Percentiles rank a stretch among this genome's conserved stretches.
phyloP scores from a whole-genome alignment of 163 green algal genomes.

The Coccomyxa subellipsoidea region DNA sequence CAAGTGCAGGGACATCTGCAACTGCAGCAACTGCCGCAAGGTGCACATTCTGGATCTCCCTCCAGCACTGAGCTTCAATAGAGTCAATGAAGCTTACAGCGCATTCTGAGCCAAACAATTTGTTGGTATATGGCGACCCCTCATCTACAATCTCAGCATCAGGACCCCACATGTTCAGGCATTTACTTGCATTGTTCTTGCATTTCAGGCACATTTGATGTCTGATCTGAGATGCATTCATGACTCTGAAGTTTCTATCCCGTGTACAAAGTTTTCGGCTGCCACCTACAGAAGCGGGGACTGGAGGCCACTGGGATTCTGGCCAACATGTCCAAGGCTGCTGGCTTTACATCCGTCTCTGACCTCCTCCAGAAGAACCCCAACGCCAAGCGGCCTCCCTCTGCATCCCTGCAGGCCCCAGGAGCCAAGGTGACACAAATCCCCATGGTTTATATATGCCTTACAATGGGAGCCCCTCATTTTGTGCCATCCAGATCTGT shows the following conservation, averaged over 20 bases:
- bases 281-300: slow-evolving; percentile 38
- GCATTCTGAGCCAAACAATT: too few species aligned
- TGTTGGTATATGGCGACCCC: too few species aligned
- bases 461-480: background rate
- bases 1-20: slow-evolving; percentile 48
- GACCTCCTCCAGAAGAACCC: slow-evolving; percentile 53
- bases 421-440: background rate
- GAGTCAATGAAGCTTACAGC: too few species aligned
- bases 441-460: background rate
- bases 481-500: background rate
- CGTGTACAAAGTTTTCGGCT: too few species aligned
- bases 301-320: slow-evolving; percentile 56
- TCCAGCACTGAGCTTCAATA: too few species aligned
- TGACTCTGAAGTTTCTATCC: too few species aligned
- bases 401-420: background rate
- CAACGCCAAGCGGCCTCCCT: slow-evolving; percentile 24
- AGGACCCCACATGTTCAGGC: too few species aligned
- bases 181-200: too few species aligned
- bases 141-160: background rate
- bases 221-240: too few species aligned
- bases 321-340: slow-evolving; percentile 37
- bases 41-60: slow-evolving; percentile 10
- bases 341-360: slow-evolving; percentile 48
- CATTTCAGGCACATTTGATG: too few species aligned
- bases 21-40: slow-evolving; percentile 67